Conservation (phyloP, 805 yeast species). For the Lachancea fermentati region DNA sequence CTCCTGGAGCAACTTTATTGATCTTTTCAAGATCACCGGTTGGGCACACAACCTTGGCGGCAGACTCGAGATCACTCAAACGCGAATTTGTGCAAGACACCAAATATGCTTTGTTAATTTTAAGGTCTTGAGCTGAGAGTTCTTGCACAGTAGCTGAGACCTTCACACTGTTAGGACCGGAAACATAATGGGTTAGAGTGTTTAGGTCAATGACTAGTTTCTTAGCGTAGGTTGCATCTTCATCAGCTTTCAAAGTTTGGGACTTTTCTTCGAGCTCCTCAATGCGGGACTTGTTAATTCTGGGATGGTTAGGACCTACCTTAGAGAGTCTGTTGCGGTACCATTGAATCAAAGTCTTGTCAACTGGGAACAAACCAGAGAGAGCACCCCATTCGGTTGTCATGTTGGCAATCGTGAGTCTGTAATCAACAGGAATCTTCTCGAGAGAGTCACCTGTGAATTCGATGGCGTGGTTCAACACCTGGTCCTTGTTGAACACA, state of each 20-base stretch:
- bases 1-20: conserved; percentile 78
- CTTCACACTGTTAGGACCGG: conserved; percentile 98
- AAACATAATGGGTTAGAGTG: conserved; percentile 78
- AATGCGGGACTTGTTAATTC: conserved; percentile 63
- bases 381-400: conserved; percentile 99
- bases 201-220: conserved; percentile 74
- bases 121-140: conserved; percentile 64
- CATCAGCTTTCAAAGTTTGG: conserved; percentile 44
- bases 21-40: conserved; percentile 24
- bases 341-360: conserved; percentile 68
- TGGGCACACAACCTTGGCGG: conserved; percentile 73
- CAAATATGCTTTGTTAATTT: conserved; percentile 87
- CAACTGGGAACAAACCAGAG: conserved; percentile 97
- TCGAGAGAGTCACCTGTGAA: conserved; percentile 79
- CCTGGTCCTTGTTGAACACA: conserved; percentile 85
- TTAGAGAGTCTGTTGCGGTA: conserved; percentile 54
- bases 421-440: conserved; percentile 67
- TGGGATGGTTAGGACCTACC: conserved; percentile 67
- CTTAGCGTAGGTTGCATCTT: conserved; percentile 83
- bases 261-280: conserved; percentile 27
- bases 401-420: conserved; percentile 94
- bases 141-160: conserved; percentile 74
- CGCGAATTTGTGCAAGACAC: conserved; percentile 98
- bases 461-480: conserved; percentile 88
- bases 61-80: conserved; percentile 86